A percentile compares a stretch with the other conserved stretches of the same genome.
phyloP scores from a whole-genome alignment of 2,329 filamentous ascomycete genomes.

The Lecanosticta acicola region DNA sequence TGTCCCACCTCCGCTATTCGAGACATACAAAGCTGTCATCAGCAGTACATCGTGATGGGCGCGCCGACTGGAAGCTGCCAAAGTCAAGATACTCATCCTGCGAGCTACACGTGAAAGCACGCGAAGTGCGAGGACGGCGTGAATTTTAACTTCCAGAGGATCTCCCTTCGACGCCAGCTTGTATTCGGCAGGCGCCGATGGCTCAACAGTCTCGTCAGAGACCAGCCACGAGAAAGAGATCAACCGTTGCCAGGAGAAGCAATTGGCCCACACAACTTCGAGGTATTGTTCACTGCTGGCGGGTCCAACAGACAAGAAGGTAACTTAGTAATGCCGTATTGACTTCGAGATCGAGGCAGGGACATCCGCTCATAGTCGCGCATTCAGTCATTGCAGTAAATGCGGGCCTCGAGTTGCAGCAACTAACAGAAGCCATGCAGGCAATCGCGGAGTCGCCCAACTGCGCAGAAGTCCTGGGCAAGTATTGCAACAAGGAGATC shows the following conservation, averaged over 20 bases:
- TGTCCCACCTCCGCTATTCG: too few species aligned
- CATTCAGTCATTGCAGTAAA: slow-evolving; percentile 26
- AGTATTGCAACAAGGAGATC: slow-evolving; percentile 31
- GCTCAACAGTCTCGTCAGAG: neutral
- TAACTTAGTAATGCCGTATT: slow-evolving; percentile 5
- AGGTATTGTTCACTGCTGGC: slow-evolving; percentile 35
- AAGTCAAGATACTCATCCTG: neutral
- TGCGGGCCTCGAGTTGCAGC: slow-evolving; percentile 20
- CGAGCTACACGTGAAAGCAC: slow-evolving; percentile 5
- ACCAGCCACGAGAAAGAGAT: too few species aligned
- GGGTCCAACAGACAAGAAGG: slow-evolving; percentile 32
- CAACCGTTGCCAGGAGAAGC: too few species aligned
- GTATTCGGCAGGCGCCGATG: neutral
- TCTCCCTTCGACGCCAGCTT: slow-evolving; percentile 1
- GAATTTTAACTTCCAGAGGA: slow-evolving; percentile 1
- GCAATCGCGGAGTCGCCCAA: slow-evolving; percentile 27
- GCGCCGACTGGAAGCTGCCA: neutral
- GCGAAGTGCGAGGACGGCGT: neutral
- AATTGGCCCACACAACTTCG: too few species aligned
- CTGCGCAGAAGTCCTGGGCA: slow-evolving; percentile 32
- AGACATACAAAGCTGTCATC: neutral
- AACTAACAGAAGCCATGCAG: slow-evolving; percentile 22
- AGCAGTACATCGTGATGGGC: neutral
- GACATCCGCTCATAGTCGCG: neutral
- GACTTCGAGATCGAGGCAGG: neutral